Percentiles rank a stretch among this genome's conserved stretches.
Conservation (phyloP, 163 green algal genomes). For the Scenedesmus sp. region DNA sequence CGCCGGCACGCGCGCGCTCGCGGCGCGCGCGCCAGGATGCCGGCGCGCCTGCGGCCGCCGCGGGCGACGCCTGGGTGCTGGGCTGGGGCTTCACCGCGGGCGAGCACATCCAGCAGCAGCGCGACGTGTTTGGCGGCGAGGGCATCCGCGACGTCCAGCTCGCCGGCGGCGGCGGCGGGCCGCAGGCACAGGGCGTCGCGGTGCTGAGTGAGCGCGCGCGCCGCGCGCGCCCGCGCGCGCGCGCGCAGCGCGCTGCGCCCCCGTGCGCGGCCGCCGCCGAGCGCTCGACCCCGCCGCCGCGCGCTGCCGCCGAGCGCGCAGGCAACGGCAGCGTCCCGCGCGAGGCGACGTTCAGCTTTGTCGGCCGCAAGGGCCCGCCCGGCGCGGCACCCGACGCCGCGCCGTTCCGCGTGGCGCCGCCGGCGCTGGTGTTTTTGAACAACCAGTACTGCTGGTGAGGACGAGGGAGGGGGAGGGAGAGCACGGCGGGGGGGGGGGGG, state of each 20-base stretch:
- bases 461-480: no score
- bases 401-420: constrained; percentile 29
- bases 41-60: constrained; percentile 2
- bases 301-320: no score
- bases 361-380: constrained; percentile 32
- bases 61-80: constrained; percentile 34
- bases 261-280: no score
- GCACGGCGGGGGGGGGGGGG: no score
- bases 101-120: constrained; percentile 28
- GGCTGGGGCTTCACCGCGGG: constrained; percentile 40
- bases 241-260: no score
- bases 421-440: constrained; percentile 34
- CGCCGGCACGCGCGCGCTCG: no score
- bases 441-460: constrained; percentile 53
- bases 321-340: constrained; percentile 21
- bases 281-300: no score
- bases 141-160: constrained; percentile 8
- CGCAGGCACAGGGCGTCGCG: background rate
- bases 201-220: constrained; percentile 37
- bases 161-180: background rate
- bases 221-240: no score
- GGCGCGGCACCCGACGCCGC: background rate
- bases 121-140: constrained; percentile 40
- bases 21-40: no score
- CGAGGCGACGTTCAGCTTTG: constrained; percentile 42